A percentile compares a stretch with the other conserved stretches of the same genome.
Conservation (phyloP, 176 grass and related monocot species). For the Canna indica region DNA sequence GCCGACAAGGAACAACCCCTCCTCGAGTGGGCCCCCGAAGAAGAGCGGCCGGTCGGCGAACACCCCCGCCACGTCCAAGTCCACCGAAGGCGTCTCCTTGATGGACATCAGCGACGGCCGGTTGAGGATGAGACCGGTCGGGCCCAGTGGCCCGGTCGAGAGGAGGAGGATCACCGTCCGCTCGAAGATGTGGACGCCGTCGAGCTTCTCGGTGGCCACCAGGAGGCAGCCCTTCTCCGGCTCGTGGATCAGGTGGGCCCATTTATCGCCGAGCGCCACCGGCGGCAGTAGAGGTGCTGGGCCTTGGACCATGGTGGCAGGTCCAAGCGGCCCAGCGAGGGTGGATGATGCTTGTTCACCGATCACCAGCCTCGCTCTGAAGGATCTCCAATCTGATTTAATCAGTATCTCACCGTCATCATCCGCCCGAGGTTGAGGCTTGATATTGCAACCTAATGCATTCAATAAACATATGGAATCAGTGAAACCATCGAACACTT, state of each 20-base stretch:
- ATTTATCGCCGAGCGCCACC: slow-evolving; percentile 32
- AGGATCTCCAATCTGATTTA: slow-evolving; percentile 58
- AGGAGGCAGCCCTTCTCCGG: slow-evolving; percentile 82
- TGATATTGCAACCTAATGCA: slow-evolving; percentile 37
- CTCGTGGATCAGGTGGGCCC: slow-evolving; percentile 69
- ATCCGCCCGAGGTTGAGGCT: not conserved
- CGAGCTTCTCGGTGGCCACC: slow-evolving; percentile 71
- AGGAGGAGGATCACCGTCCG: slow-evolving; percentile 77
- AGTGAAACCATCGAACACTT: not conserved
- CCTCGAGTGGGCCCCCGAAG: slow-evolving; percentile 80
- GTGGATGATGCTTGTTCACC: slow-evolving; percentile 25
- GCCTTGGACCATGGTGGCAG: not conserved
- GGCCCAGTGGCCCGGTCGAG: slow-evolving; percentile 40
- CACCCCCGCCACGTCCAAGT: slow-evolving; percentile 31
- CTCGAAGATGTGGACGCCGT: slow-evolving; percentile 94
- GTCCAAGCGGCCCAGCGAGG: not conserved
- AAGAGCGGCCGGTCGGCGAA: slow-evolving; percentile 71
- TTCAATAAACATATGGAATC: slow-evolving; percentile 17
- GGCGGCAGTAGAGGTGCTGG: not conserved
- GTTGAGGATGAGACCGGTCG: slow-evolving; percentile 85
- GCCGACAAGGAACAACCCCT: slow-evolving; percentile 60
- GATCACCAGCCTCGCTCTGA: slow-evolving; percentile 54
- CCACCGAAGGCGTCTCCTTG: slow-evolving; percentile 62
- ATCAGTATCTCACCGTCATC: slow-evolving; percentile 18
- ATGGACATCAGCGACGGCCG: slow-evolving; percentile 92